Evolutionary conservation across 768 basidiomycete genomes (phyloP), one percentile per base, ranked within the genome.

Genomic region (Panellus pusillus): DNA sequence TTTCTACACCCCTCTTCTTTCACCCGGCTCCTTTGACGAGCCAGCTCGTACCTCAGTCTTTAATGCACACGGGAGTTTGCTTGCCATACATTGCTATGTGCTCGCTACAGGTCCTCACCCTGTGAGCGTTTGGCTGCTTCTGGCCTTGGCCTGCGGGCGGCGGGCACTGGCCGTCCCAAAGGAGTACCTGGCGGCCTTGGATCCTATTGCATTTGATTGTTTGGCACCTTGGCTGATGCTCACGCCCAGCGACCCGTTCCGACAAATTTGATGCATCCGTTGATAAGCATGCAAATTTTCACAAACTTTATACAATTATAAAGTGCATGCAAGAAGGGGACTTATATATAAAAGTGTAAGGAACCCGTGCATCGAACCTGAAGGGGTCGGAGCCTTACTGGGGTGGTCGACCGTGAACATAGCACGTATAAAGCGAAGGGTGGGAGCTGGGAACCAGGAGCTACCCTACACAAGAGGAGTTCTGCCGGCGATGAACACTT

Each of bases 71-170:
- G 54, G 54, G 0, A 18, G 3, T 1, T 18, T 55, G 0, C 43
- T 55, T 1, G 54, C 54, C 14, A 9, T 55, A 15, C 47, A 55
- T 14, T 55, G 40, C 28, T 28, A 3, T 9, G 3, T 17, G 3
- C 37, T 55, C 0, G 13, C 6, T 2, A 13, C 15, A 1, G 54
- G 42, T 1, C 54, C 54, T 0, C 15, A 5, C 13, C 54, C 54
- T 14, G 27, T 54, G n/a, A 54, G 53, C 27, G 15, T 49, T 14
- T 54, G 53, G 53, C 35, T 54, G 1, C 12, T 55, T 1, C 28
- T 49, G 1, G 43, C 54, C 2, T 18, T 55, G 7, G 13, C 19
- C 9, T 1, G 19, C n/a, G 54, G 54, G 0, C 11, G 7, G 6
- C 4, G 24, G 5, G 43, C 29, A 0, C 44, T 55, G 37, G 37